Percentiles rank a stretch among this genome's conserved stretches.
phyloP scores from a whole-genome alignment of 2,329 filamentous ascomycete species.

The Penicillium janthinellum region DNA sequence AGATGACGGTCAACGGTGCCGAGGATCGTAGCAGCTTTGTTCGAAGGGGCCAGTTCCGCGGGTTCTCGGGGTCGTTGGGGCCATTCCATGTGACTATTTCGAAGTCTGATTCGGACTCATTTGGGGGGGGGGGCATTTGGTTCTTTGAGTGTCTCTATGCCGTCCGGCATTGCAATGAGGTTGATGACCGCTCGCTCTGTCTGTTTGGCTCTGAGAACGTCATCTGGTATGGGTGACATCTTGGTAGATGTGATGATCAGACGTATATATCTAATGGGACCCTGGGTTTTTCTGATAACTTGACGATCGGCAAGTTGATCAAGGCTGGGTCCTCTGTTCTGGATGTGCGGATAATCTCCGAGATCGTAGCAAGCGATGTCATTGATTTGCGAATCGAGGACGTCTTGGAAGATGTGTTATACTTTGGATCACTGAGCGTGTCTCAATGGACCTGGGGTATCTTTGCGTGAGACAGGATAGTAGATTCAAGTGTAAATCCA shows the following conservation, averaged over 20 bases:
- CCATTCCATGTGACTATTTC: conserved; percentile 29
- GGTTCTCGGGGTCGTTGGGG: conserved; percentile 35
- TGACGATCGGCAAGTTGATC: conserved; percentile 10
- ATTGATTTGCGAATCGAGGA: neutral
- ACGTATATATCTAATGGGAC: neutral
- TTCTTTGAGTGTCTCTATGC: neutral
- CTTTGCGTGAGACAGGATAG: neutral
- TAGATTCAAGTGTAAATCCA: too few species aligned
- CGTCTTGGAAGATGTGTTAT: neutral
- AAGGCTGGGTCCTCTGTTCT: neutral
- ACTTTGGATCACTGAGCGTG: neutral
- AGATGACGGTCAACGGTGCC: conserved; percentile 38
- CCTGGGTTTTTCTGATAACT: neutral
- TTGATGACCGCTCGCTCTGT: conserved; percentile 1
- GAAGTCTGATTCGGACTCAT: conserved; percentile 1
- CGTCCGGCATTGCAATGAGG: conserved; percentile 3
- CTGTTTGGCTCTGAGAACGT: neutral
- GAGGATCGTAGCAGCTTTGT: conserved; percentile 28
- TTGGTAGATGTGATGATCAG: neutral
- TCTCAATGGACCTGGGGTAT: neutral
- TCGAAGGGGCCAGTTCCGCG: conserved; percentile 36
- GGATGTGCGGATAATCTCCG: conserved; percentile 5
- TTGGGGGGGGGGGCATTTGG: conserved; percentile 1
- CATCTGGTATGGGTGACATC: neutral
- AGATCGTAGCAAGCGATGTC: neutral